Evolutionary conservation across 2,329 filamentous ascomycete genomes (phyloP).

Genomic region (Phyllosticta citrichinensis): DNA sequence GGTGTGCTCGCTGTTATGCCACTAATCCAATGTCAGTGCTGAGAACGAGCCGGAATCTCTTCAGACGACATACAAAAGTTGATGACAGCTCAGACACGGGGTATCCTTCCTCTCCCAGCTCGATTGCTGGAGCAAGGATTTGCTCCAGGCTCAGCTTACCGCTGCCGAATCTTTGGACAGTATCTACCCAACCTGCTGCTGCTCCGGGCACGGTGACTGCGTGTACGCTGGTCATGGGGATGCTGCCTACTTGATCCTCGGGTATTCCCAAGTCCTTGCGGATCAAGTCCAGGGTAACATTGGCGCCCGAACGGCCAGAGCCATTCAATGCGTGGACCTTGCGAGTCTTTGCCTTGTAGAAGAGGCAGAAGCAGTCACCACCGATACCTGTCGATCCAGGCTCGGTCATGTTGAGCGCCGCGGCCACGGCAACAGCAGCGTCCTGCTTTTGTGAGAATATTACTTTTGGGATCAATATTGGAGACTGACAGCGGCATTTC

Average conservation of each 20-base stretch:
- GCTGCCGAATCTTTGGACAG: slow-evolving; percentile 79
- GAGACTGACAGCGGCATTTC: slow-evolving; percentile 70
- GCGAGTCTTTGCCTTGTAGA: slow-evolving; percentile 73
- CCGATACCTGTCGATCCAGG: slow-evolving; percentile 90
- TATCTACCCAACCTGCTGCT: slow-evolving; percentile 87
- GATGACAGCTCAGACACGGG: slow-evolving; percentile 75
- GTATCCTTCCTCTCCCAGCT: slow-evolving; percentile 78
- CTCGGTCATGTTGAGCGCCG: slow-evolving; percentile 86
- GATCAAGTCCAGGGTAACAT: slow-evolving; percentile 59
- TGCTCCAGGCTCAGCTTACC: slow-evolving; percentile 68
- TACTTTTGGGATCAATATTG: not conserved
- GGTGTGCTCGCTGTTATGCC: slow-evolving; percentile 53
- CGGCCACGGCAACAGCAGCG: slow-evolving; percentile 91
- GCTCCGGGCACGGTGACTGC: slow-evolving; percentile 83
- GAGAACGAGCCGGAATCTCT: not conserved
- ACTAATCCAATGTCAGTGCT: slow-evolving; percentile 42
- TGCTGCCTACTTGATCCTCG: slow-evolving; percentile 45
- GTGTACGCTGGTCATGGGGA: slow-evolving; percentile 68
- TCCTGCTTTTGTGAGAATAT: slow-evolving; percentile 47
- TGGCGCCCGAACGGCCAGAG: slow-evolving; percentile 69
- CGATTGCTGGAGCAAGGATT: slow-evolving; percentile 72
- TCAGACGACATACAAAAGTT: slow-evolving; percentile 46
- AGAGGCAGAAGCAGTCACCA: slow-evolving; percentile 94
- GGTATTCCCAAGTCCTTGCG: slow-evolving; percentile 58
- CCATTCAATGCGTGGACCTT: slow-evolving; percentile 83